Conservation (phyloP, 1,139 yeast genomes). For the Wickerhamomyces sp. region DNA sequence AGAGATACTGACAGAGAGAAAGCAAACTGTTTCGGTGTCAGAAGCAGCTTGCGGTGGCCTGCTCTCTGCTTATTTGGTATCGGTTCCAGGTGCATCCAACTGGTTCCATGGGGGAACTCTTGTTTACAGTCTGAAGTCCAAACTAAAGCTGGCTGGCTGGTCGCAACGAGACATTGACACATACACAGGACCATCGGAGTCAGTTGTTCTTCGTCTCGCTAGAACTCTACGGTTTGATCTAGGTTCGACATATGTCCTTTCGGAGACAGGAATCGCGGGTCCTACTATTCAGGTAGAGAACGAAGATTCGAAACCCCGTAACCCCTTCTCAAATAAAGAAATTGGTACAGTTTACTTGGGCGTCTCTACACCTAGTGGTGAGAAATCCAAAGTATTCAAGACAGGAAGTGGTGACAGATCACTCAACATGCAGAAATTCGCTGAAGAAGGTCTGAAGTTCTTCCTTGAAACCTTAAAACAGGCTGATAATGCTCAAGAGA, state of each 20-base stretch:
- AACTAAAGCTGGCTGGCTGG: constrained; percentile 79
- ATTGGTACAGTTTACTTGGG: constrained; percentile 74
- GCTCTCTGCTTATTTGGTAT: constrained; percentile 71
- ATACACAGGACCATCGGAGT: constrained; percentile 80
- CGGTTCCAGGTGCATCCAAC: constrained; percentile 80
- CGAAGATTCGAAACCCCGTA: constrained; percentile 9
- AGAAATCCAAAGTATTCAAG: constrained; percentile 41
- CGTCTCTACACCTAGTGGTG: constrained; percentile 62
- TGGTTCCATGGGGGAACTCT: constrained; percentile 83
- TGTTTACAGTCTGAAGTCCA: constrained; percentile 70
- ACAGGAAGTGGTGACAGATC: constrained; percentile 52
- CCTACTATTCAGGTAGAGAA: constrained; percentile 37
- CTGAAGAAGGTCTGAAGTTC: constrained; percentile 59
- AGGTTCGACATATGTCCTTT: constrained; percentile 75
- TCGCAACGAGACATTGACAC: constrained; percentile 58
- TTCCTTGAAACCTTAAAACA: constrained; percentile 39
- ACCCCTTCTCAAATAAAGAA: constrained; percentile 25
- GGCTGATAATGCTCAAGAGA: constrained; percentile 9
- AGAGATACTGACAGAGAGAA: constrained; percentile 42
- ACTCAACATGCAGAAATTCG: constrained; percentile 71
- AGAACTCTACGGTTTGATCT: constrained; percentile 74
- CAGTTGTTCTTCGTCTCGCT: constrained; percentile 71
- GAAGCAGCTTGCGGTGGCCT: constrained; percentile 93
- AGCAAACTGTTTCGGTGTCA: constrained; percentile 69
- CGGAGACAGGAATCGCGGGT: constrained; percentile 89